Conservation (phyloP, 139 green algal species). For the Tetraselmis chui region DNA sequence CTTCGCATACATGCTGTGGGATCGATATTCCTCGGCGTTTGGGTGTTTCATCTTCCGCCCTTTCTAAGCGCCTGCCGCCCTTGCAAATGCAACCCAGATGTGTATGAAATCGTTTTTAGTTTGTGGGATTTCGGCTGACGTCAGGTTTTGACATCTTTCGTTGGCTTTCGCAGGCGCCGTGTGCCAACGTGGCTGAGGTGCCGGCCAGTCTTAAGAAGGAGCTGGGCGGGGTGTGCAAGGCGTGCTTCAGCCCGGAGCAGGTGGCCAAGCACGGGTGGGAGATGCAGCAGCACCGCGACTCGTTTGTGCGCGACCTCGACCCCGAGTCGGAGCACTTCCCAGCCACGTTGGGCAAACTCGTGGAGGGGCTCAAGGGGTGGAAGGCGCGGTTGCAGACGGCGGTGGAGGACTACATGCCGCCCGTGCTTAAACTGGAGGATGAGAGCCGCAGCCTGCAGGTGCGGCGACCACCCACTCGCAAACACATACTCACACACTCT, state of each 20-base stretch:
- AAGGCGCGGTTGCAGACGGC: conserved; percentile 54
- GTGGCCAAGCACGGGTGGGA: conserved; percentile 42
- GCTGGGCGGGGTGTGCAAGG: conserved; percentile 48
- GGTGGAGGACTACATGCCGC: conserved; percentile 75
- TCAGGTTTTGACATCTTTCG: too few relatives aligned
- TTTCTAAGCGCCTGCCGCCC: too few relatives aligned
- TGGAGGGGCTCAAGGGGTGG: conserved; percentile 80
- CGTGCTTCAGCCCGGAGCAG: conserved; percentile 49
- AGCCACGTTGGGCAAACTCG: conserved; percentile 74
- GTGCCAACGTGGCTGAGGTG: conserved; percentile 48
- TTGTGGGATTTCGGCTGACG: too few relatives aligned
- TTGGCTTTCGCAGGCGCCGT: not conserved
- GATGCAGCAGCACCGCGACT: conserved; percentile 58
- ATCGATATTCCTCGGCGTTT: too few relatives aligned
- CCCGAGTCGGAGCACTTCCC: conserved; percentile 69
- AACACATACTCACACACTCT: not conserved
- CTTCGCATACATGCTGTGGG: too few relatives aligned
- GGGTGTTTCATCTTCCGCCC: too few relatives aligned
- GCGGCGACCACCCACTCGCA: not conserved
- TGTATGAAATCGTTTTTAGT: too few relatives aligned
- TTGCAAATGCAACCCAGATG: too few relatives aligned
- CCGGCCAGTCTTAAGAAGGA: conserved; percentile 72
- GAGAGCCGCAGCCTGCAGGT: conserved; percentile 60
- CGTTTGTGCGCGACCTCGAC: conserved; percentile 86
- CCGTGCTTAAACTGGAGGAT: conserved; percentile 68